Base-by-base conservation (phyloP, 192 early-diverging fungal species). In the Physocladia obscura region DNA sequence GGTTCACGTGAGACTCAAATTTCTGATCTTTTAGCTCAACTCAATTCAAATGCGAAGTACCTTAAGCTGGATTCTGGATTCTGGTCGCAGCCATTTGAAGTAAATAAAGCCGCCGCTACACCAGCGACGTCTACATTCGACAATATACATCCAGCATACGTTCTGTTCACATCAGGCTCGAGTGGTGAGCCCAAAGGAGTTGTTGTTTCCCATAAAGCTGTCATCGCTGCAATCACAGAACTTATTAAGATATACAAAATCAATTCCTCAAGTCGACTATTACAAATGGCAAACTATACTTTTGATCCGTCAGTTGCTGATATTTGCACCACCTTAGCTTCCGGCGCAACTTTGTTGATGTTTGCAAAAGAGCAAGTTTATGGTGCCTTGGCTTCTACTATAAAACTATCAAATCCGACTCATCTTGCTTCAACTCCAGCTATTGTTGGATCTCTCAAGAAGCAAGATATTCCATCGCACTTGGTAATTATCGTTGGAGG, bases 101-200 rank as follows among this genome's bases (percentile, higher is more conserved):
- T 57, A 26, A 21, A 21, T 19, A 15, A 57, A 35, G 19, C 55
- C 27, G 55, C 17, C 22, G 47, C 19, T 48, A 17, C 1, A n/a
- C 19, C 19, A 1, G 47, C 47, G 22, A 19, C n/a, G n/a, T n/a
- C n/a, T n/a, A n/a, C n/a, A n/a, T n/a, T n/a, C n/a, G 21, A 13
- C n/a, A 24, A 15, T 15, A 22, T 19, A 19, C 32, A 80, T 75
- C 69, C 71, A 15, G 77, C 79, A 4, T 81, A 80, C 51, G 60
- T 67, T n/a, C 38, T 79, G 8, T 81, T 73, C 62, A 81, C 79
- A 8, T 76, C 73, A 8, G 79, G 79, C 4, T 76, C 77, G n/a
- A 81, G 77, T 8, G 79, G 79, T 22, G 49, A 67, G 35, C 79
- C 79, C 2, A 81, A 81, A 30, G 79, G 79, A 15, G 65, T 64